These are phyloP conservation scores for Draba incana DNA, from an alignment of 345 rosid genomes.

Conservation along the genomic window DNA sequence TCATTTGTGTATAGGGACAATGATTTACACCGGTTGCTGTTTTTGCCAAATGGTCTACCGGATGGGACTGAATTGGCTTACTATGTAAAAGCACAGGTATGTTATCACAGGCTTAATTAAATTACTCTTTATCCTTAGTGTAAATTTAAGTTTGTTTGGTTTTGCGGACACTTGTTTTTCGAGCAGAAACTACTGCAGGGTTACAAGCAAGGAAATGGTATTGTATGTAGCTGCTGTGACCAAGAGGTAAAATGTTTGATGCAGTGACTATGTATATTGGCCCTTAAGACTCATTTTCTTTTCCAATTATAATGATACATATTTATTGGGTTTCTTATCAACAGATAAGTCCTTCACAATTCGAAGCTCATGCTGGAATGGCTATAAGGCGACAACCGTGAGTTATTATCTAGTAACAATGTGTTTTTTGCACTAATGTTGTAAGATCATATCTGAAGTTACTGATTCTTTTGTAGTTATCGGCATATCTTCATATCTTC, in stretches of 20 bases:
- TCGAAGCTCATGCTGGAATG: conserved; percentile 98
- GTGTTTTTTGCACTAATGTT: conserved; percentile 21
- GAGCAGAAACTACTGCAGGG: conserved; percentile 67
- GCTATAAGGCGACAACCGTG: conserved; percentile 93
- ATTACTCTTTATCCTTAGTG: neutral
- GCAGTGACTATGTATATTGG: conserved; percentile 13
- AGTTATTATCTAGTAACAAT: conserved; percentile 48
- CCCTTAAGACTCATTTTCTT: neutral
- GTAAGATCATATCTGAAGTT: conserved; percentile 9
- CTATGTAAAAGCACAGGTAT: conserved; percentile 71
- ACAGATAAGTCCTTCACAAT: conserved; percentile 94
- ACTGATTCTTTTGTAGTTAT: conserved; percentile 51
- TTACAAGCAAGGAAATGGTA: conserved; percentile 81
- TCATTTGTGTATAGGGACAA: conserved; percentile 64
- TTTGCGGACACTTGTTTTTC: conserved; percentile 24
- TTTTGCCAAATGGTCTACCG: conserved; percentile 84
- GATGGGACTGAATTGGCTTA: conserved; percentile 86
- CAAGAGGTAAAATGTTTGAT: conserved; percentile 53
- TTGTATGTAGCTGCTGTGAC: conserved; percentile 75
- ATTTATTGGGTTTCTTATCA: conserved; percentile 12
- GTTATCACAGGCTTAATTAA: conserved; percentile 21
- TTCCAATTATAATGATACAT: neutral
- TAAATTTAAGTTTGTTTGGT: conserved; percentile 9
- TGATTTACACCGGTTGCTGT: conserved; percentile 78
- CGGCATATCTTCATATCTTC: conserved; percentile 77